Conservation (phyloP, 2,329 filamentous ascomycete species). For the Rhynchosporium agropyri region DNA sequence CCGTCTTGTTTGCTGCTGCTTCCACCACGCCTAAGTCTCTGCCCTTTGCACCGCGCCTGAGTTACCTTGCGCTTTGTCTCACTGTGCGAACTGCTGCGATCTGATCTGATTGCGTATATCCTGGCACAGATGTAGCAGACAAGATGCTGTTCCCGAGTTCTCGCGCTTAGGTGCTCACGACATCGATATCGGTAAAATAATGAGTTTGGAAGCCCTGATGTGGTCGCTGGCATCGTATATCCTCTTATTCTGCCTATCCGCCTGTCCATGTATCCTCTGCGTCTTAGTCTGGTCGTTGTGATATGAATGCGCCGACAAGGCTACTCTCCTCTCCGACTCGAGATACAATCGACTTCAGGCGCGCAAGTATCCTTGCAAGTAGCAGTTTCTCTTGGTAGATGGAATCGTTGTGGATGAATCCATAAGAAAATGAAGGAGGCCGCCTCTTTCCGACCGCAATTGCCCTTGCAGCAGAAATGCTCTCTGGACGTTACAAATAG, state of each 20-base stretch:
- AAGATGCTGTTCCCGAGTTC: neutral
- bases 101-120: neutral
- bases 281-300: neutral
- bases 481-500: neutral
- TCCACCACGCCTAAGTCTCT: neutral
- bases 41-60: neutral
- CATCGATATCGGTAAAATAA: neutral
- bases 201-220: neutral
- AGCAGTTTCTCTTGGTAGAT: neutral
- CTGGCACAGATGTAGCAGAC: neutral
- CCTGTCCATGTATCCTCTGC: neutral
- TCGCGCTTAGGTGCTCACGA: neutral
- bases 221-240: constrained; percentile 12
- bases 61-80: neutral
- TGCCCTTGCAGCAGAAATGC: neutral
- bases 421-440: neutral
- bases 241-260: neutral
- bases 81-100: neutral
- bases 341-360: neutral
- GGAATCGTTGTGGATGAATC: neutral
- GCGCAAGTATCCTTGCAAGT: neutral
- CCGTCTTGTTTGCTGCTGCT: constrained; percentile 1
- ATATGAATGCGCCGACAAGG: constrained; percentile 4
- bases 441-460: constrained; percentile 6
- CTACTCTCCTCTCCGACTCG: constrained; percentile 1